phyloP scores from a whole-genome alignment of 768 basidiomycete species.

The Auricularia sp. region DNA sequence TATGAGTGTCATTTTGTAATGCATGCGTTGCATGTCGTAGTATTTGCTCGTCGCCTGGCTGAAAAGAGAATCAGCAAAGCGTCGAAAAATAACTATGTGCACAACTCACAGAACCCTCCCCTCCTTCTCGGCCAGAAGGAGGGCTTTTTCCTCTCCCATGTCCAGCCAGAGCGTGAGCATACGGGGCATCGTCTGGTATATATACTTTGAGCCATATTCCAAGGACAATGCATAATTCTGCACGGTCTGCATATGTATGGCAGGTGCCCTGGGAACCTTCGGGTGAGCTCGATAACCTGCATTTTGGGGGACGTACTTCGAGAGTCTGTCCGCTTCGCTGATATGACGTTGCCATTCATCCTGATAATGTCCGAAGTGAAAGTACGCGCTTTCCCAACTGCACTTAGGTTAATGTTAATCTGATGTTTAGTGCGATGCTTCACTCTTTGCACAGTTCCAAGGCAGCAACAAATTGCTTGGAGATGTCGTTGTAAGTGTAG shows the following conservation, averaged over 20 bases:
- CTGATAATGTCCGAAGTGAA: slow-evolving; percentile 80
- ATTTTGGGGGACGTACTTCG: not conserved
- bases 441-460: slow-evolving; percentile 23
- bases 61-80: too few relatives aligned
- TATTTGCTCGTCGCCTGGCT: too few relatives aligned
- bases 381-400: slow-evolving; percentile 80
- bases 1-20: slow-evolving; percentile 44
- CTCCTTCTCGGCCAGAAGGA: slow-evolving; percentile 5
- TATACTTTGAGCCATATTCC: slow-evolving; percentile 79
- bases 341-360: slow-evolving; percentile 49
- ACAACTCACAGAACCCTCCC: not conserved
- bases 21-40: slow-evolving; percentile 26
- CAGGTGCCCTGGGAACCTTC: slow-evolving; percentile 33
- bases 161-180: slow-evolving; percentile 93
- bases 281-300: not conserved
- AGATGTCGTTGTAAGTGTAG: slow-evolving; percentile 55
- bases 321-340: not conserved
- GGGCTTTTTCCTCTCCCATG: slow-evolving; percentile 50
- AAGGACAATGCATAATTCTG: slow-evolving; percentile 62
- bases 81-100: not conserved
- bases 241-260: slow-evolving; percentile 56
- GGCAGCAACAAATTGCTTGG: slow-evolving; percentile 34
- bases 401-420: not conserved
- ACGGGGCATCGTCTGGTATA: slow-evolving; percentile 91
- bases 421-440: slow-evolving; percentile 6